Evolutionary conservation across 73 alveolate genomes (phyloP).

Genomic region (Symbiodinium natans): DNA sequence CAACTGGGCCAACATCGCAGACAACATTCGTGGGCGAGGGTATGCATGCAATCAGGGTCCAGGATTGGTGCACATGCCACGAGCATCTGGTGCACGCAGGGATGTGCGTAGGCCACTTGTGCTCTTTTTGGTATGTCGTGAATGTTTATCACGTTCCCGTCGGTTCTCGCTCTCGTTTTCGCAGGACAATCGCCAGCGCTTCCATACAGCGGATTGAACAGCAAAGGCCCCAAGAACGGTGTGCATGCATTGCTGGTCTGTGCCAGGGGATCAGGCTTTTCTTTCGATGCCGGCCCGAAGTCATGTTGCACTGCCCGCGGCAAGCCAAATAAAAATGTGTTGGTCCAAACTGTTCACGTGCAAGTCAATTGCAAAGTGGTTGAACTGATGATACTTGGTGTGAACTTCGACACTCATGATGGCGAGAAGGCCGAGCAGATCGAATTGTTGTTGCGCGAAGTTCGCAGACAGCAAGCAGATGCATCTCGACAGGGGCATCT

Average conservation of each 20-base stretch:
- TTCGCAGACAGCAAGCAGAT: not conserved
- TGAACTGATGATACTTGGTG: slow-evolving; percentile 43
- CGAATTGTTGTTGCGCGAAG: not conserved
- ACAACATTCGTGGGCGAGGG: slow-evolving; percentile 8
- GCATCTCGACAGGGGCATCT: not conserved
- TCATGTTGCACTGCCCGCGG: slow-evolving; percentile 38
- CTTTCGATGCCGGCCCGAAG: not conserved
- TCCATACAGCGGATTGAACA: slow-evolving; percentile 48
- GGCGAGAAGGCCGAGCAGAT: slow-evolving; percentile 26
- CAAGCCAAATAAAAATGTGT: slow-evolving; percentile 48
- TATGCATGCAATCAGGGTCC: slow-evolving; percentile 20
- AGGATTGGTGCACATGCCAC: slow-evolving; percentile 9
- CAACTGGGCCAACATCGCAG: slow-evolving; percentile 40
- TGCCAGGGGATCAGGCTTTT: not conserved
- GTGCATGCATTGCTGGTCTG: slow-evolving; percentile 75
- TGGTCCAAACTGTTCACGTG: slow-evolving; percentile 34
- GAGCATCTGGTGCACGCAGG: too few species aligned
- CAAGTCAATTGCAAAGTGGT: not conserved
- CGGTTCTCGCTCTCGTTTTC: too few species aligned
- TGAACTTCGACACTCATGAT: slow-evolving; percentile 58
- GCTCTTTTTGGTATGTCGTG: too few species aligned
- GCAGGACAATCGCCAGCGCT: slow-evolving; percentile 34
- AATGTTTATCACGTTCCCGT: too few species aligned
- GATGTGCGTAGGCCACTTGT: too few species aligned
- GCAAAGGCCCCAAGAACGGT: slow-evolving; percentile 46